Base-by-base conservation (phyloP, 2,329 filamentous ascomycete species). In the Trichophyton benhamiae region DNA sequence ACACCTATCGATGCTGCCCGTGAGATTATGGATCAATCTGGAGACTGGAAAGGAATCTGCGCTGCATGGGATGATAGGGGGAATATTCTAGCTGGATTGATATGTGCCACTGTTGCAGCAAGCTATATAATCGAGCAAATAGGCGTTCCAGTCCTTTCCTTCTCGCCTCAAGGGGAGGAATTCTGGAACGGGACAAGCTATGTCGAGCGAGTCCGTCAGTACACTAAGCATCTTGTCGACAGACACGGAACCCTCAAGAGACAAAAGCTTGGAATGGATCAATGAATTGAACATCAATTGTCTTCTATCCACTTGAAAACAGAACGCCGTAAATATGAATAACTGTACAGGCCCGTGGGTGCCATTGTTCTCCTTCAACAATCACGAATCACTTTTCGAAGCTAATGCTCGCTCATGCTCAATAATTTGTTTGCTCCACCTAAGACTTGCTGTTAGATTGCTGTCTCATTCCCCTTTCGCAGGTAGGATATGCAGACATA, bases 111-210 rank as follows among this genome's bases (percentile, higher is more conserved):
- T 53, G 81, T 97, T 4, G 87, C 90, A 1, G 92, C 94, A 6
- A 91, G 91, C 69, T 94, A 96, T 73, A 89, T 89, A 15, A 95
- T 99, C 68, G 91, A 99, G 75, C 94, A 99, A 73, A 85, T 95
- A 59, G 92, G 94, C 0, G 83, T 95, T 72, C 92, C 92, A 17
- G 64, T 62, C 20, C 68, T 75, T 22, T 69, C 71, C 57, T 64
- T 62, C 48, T 60, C 68, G 62, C 67, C 64, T 4, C 66, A 70
- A 60, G 74, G 70, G 44, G 68, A 68, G 58, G 75, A 77, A 64
- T 66, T 69, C 65, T 79, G 77, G 77, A 79, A 79, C 67, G 73
- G 71, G 65, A 70, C 70, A 72, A 70, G 70, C 70, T 76, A 76
- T 68, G 71, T 69, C 68, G 73, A 75, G 72, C 72, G 75, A 62